Percentiles rank a stretch among this genome's conserved stretches.
phyloP scores from a whole-genome alignment of 495 filamentous ascomycete species.

The Wilcoxina mikolae region DNA sequence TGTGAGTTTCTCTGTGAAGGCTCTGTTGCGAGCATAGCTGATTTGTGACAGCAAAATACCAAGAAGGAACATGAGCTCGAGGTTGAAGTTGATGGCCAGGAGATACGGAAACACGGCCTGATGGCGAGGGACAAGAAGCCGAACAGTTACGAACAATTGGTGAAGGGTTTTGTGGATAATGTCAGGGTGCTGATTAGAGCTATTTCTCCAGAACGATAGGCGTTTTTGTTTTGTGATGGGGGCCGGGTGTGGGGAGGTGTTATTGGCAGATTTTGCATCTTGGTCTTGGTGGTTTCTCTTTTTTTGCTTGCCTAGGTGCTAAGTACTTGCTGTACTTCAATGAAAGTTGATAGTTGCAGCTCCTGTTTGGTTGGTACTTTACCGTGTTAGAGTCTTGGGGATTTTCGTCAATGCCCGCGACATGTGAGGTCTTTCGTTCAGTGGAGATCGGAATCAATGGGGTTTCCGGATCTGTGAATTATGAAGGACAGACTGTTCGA shows the following conservation, averaged over 20 bases:
- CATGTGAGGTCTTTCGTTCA: no score
- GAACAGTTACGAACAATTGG: constrained; percentile 56
- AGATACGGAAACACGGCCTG: constrained; percentile 54
- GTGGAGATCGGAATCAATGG: no score
- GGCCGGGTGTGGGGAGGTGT: neutral
- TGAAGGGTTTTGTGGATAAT: constrained; percentile 76
- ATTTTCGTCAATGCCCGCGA: no score
- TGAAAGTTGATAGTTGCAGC: no score
- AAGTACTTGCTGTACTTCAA: no score
- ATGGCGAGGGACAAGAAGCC: constrained; percentile 42
- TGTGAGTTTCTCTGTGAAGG: constrained; percentile 39
- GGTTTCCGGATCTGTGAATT: no score
- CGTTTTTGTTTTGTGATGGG: neutral
- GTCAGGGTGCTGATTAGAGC: constrained; percentile 41
- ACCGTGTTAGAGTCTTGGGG: no score
- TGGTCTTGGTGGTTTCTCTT: neutral
- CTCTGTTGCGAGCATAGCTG: no score
- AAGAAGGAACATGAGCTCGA: constrained; percentile 80
- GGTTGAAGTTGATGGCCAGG: constrained; percentile 56
- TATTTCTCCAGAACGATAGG: neutral
- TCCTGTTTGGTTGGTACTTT: no score
- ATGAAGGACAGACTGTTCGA: no score
- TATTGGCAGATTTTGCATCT: neutral
- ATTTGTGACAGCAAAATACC: constrained; percentile 32
- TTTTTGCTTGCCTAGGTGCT: no score